phyloP scores from a whole-genome alignment of 2,329 filamentous ascomycete species.

The Exophiala phaeomuriformis region DNA sequence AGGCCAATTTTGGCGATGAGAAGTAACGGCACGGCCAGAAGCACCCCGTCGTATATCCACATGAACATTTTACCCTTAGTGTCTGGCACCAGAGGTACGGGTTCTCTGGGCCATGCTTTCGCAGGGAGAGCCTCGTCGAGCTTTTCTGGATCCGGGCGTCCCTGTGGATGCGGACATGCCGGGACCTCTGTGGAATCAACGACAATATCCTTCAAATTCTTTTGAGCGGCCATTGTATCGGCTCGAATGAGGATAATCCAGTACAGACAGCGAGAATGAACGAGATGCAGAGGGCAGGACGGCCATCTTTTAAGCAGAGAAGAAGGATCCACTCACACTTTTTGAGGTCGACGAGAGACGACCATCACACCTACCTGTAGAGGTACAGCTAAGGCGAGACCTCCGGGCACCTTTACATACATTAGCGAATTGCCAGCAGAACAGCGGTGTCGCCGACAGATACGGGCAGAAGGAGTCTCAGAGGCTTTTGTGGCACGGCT shows the following conservation, averaged over 20 bases:
- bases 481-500: background rate
- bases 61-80: conserved; percentile 2
- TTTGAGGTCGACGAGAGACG: background rate
- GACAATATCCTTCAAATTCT: background rate
- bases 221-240: background rate
- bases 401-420: too few species aligned
- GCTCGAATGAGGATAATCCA: background rate
- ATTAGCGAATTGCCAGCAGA: too few species aligned
- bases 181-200: background rate
- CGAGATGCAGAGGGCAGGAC: background rate
- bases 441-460: too few species aligned
- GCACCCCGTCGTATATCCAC: conserved; percentile 5
- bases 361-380: background rate
- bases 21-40: conserved; percentile 5
- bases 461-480: too few species aligned
- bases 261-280: background rate
- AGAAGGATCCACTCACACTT: background rate
- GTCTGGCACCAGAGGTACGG: conserved; percentile 8
- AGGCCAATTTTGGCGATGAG: conserved; percentile 13
- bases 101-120: conserved; percentile 10
- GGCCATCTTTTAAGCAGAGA: background rate
- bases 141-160: background rate
- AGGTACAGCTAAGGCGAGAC: too few species aligned
- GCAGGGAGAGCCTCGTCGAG: background rate
- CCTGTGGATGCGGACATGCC: background rate